Percentiles rank a stretch among this genome's conserved stretches.
Conservation (phyloP, 2,329 filamentous ascomycete species). For the Sordariomycetes sp. region DNA sequence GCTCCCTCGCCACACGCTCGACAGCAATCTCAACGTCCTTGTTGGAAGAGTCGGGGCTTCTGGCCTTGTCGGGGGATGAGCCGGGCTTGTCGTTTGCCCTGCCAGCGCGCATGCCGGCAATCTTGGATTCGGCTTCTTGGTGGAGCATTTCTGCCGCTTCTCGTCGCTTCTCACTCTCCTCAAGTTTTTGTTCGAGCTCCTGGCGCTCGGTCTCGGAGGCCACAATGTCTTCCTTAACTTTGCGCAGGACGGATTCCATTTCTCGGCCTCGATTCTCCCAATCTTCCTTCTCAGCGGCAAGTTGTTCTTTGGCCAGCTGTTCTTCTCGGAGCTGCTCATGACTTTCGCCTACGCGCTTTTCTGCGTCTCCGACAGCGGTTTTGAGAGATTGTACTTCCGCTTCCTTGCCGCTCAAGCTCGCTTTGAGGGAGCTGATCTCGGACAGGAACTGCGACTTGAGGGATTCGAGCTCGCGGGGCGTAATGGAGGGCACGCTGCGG, state of each 20-base stretch:
- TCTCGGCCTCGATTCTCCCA: slow-evolving; percentile 83
- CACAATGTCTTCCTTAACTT: slow-evolving; percentile 74
- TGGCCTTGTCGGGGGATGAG: slow-evolving; percentile 28
- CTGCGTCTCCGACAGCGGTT: slow-evolving; percentile 78
- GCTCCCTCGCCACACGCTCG: slow-evolving; percentile 86
- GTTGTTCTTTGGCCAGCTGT: slow-evolving; percentile 57
- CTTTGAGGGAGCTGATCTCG: slow-evolving; percentile 89
- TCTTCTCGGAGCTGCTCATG: slow-evolving; percentile 79
- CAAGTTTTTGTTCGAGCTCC: slow-evolving; percentile 63
- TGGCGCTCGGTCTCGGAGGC: slow-evolving; percentile 73
- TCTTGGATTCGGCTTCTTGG: slow-evolving; percentile 66
- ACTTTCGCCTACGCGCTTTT: slow-evolving; percentile 81
- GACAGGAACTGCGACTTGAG: slow-evolving; percentile 86
- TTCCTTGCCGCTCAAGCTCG: slow-evolving; percentile 84
- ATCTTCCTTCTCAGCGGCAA: slow-evolving; percentile 65
- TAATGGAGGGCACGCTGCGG: slow-evolving; percentile 81
- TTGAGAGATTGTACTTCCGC: slow-evolving; percentile 85
- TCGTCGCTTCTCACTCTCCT: slow-evolving; percentile 66
- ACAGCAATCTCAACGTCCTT: slow-evolving; percentile 75
- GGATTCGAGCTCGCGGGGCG: slow-evolving; percentile 83
- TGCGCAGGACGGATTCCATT: slow-evolving; percentile 72
- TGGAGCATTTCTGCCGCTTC: slow-evolving; percentile 69
- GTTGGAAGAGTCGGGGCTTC: slow-evolving; percentile 21
- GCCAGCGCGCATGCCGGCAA: slow-evolving; percentile 62
- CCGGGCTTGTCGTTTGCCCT: slow-evolving; percentile 32